Base-by-base conservation (phyloP, 179 eudicot genomes). In the Beta macrorhiza region DNA sequence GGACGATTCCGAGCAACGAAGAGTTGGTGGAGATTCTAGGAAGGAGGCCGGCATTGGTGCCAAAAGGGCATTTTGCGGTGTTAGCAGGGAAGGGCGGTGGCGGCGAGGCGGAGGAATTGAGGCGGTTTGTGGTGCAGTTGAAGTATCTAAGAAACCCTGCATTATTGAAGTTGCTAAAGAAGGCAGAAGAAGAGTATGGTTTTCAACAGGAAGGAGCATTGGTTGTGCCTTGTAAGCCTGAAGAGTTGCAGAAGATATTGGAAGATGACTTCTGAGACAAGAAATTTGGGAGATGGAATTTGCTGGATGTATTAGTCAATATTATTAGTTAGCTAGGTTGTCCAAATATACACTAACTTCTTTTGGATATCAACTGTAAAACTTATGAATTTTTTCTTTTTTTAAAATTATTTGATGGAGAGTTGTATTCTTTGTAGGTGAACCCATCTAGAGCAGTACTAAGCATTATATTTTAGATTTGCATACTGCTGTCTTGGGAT, bases 61-160 rank as follows among this genome's bases (percentile, higher is more conserved):
- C 86, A 8, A 89, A 86, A 78, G 96, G 96, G 25, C 89, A 90
- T 76, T 90, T 92, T 71, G 90, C 84, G n/a, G 86, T 92, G 49
- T 75, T 84, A 47, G 87, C 89, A 10, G 85, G 75, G 22, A 76
- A 87, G 11, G 68, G 25, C 25, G 25, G 80, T 10, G 85, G 83
- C 20, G 84, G 82, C 15, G 86, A 65, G 5, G 78, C 78, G 64
- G 82, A 82, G 44, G 89, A 84, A 37, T 82, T 76, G 5, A 82
- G 76, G 64, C 82, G 90, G 79, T 90, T 89, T 67, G 82, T 86
- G 37, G 75, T 89, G 2, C 90, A 89, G 53, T 75, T 91, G 57
- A 57, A 79, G 47, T 76, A 75, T 77, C 69, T 92, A 13, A 81
- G 69, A 53, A 83, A 83, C 74, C 91, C 96, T 22, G 78, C 58